Evolutionary conservation across 805 yeast species (phyloP), one percentile per base, ranked within the genome.

Genomic region (Candida insectorum): DNA sequence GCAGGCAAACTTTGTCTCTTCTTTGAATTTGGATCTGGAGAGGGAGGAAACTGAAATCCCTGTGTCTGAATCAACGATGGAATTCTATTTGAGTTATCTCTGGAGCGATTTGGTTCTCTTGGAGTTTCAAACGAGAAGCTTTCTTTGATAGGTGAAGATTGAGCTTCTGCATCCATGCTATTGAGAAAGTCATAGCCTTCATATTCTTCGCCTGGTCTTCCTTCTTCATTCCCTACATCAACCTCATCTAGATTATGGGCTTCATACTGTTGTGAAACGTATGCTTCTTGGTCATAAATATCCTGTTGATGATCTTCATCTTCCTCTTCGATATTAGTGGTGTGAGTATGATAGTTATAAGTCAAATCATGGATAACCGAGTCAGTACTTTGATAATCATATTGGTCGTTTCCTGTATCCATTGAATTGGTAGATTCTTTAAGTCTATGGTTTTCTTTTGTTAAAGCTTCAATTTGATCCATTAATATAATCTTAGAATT

Each of bases 381-480:
- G 22, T 34, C 23, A 5, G 38, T 30, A 16, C 22, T 14, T n/a
- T 17, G 24, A 19, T 24, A 29, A 24, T 31, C 25, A 19, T 33
- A 32, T n/a, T 19, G 24, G 11, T 35, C 35, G 11, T 30, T 22
- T 12, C 30, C 8, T 7, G 30, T 15, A n/a, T 30, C 20, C n/a
- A 17, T 10, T 5, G 23, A 12, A 6, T 16, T 11, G n/a, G 24
- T 21, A 16, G 24, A 28, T 13, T 30, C 39, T 35, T 15, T 35
- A 28, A 38, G 31, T 24, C 34, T 26, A 14, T 43, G 40, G 24
- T 47, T 53, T 35, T 68, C 66, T 33, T 59, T 62, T 28, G 71
- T 64, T 39, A 74, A 54, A 43, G 58, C 54, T 45, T 75, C 81
- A 26, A 75, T 59, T 51, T 75, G 79, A 44, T 74, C 79, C 30